phyloP scores from a whole-genome alignment of 805 yeast species.

The Saccharomycopsis schoenii region DNA sequence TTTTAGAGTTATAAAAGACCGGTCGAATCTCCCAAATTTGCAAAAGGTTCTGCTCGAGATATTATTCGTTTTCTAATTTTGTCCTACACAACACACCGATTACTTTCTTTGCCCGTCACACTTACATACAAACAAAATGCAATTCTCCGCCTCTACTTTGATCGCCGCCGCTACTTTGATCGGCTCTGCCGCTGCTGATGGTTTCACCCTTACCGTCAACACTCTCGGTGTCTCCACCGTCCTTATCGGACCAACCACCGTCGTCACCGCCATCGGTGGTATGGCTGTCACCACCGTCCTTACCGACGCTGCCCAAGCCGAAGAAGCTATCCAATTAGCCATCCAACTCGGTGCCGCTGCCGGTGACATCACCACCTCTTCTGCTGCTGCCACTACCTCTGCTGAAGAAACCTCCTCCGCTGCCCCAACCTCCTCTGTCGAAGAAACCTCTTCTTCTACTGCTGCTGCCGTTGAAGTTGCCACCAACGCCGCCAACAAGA shows the following conservation, averaged over 20 bases:
- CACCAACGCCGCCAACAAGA: neutral
- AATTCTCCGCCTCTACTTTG: neutral
- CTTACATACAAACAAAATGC: neutral
- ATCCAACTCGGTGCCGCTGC: neutral
- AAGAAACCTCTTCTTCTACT: neutral
- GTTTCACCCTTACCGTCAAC: neutral
- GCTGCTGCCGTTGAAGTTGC: neutral
- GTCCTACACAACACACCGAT: neutral
- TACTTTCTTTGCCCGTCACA: too few relatives aligned
- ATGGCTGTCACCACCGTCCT: neutral
- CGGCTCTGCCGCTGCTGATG: neutral
- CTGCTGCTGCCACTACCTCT: neutral
- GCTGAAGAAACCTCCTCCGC: neutral
- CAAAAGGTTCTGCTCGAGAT: too few relatives aligned
- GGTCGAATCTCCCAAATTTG: too few relatives aligned
- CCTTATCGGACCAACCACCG: neutral
- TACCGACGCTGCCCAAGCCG: neutral
- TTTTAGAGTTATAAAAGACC: too few relatives aligned
- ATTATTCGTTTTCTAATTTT: too few relatives aligned
- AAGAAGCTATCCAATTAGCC: neutral
- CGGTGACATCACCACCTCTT: neutral
- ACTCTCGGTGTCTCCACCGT: neutral
- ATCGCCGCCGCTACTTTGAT: slow-evolving; percentile 1
- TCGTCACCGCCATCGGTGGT: neutral
- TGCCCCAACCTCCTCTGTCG: neutral